Base-by-base conservation (phyloP, 129 eudicot species). In the Dittrichia graveolens region DNA sequence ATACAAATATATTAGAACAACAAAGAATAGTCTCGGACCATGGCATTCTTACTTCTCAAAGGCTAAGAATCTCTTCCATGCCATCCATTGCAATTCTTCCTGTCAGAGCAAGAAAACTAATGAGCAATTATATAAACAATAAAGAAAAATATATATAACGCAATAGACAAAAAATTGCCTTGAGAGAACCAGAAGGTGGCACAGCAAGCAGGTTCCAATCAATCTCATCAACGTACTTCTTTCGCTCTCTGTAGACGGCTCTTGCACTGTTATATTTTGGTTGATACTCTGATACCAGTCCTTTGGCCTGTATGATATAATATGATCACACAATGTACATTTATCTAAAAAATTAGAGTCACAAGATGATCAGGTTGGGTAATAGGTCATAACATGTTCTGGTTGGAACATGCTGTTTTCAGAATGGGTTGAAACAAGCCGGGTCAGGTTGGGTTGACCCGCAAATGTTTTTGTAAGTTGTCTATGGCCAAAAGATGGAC, bases 121-220 rank as follows among this genome's bases (percentile, higher is more conserved):
- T 65, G 57, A 44, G 55, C 71, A 52, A 35, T 6, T 44, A 65
- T 5, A 77, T 47, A 44, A 19, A 19, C 7, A 58, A 38, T 14
- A 4, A 74, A 41, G 13, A 50, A 12, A 52, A n/a, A 70, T 2
- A 9, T 19, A 16, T 40, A 37, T 16, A 55, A 56, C 13, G 14
- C 48, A 73, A 60, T 19, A 46, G 5, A 72, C 53, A 68, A 38
- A 55, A 54, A 45, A 69, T 44, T 79, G 78, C 99, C 97, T 95
- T 91, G 74, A 82, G 69, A 79, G 97, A 82, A 53, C 99, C 97
- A 46, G 99, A 79, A 44, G 99, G 96, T 7, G 99, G 99, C 35
- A 95, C 88, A 31, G 99, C 97, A 75, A 95, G 91, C 87, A 95
- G 80, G 78, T 95, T 95, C 99, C 99, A 95, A 74, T 95, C 97